Evolutionary conservation across 208 protist genomes (phyloP).

Genomic region (Spongospora subterranea): DNA sequence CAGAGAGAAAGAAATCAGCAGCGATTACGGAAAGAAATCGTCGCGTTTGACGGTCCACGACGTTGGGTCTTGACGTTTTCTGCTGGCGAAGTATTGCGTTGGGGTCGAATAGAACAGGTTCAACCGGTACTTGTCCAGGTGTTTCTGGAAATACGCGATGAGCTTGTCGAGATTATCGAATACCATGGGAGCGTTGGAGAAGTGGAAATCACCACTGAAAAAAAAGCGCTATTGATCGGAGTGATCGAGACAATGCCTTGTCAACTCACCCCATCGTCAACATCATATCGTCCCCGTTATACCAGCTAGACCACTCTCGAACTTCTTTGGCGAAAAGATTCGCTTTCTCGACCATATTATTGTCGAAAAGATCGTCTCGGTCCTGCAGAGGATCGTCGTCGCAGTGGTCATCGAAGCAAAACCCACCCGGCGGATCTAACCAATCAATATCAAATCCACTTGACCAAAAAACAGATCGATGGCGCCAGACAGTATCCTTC

Average conservation of each 20-base stretch:
- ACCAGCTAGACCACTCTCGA: conserved; percentile 39
- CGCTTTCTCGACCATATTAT: conserved; percentile 24
- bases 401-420: conserved; percentile 39
- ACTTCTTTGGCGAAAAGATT: conserved; percentile 32
- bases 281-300: conserved; percentile 18
- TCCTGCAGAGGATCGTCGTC: conserved; percentile 42
- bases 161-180: conserved; percentile 46
- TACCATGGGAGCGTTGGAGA: conserved; percentile 16
- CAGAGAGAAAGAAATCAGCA: background rate
- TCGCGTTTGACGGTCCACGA: background rate
- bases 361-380: conserved; percentile 33
- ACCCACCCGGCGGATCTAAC: conserved; percentile 28
- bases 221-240: background rate
- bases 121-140: conserved; percentile 15
- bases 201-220: conserved; percentile 19
- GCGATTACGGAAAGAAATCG: conserved; percentile 55
- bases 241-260: background rate
- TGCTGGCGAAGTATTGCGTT: background rate
- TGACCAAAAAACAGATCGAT: background rate
- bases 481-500: conserved; percentile 14
- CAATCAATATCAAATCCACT: background rate
- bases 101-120: conserved; percentile 45
- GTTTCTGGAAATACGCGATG: conserved; percentile 35
- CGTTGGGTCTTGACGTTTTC: background rate
- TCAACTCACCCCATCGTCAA: background rate